phyloP scores from a whole-genome alignment of 2,329 filamentous ascomycete species.

The Venturia carpophila region DNA sequence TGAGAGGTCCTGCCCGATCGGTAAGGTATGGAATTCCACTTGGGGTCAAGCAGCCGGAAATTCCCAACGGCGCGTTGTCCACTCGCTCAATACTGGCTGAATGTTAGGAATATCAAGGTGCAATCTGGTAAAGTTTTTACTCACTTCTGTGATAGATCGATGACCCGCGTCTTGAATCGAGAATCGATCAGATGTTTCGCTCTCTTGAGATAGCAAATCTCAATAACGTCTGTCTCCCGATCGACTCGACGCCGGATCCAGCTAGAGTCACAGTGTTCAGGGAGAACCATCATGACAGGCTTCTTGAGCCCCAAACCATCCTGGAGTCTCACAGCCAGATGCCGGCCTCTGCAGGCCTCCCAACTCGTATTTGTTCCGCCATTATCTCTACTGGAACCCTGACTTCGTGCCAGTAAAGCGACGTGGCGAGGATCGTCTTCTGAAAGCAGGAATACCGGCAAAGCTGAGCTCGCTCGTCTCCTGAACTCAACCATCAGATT shows the following conservation, averaged over 20 bases:
- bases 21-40: conserved; percentile 54
- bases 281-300: neutral
- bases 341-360: conserved; percentile 51
- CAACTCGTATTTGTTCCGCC: conserved; percentile 37
- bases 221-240: conserved; percentile 59
- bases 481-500: conserved; percentile 40
- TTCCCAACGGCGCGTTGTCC: conserved; percentile 44
- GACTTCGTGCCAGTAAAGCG: neutral
- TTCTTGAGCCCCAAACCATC: neutral
- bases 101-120: neutral
- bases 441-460: conserved; percentile 53
- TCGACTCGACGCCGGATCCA: conserved; percentile 47
- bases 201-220: conserved; percentile 51
- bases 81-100: conserved; percentile 48
- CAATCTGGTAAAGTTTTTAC: too few species aligned
- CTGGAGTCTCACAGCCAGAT: conserved; percentile 47
- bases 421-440: conserved; percentile 42
- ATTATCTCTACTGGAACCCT: neutral
- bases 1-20: conserved; percentile 51
- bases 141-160: conserved; percentile 62
- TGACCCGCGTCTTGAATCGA: conserved; percentile 47
- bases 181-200: conserved; percentile 46
- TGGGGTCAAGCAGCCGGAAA: conserved; percentile 62
- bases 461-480: conserved; percentile 53
- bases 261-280: conserved; percentile 38